A percentile compares a stretch with the other conserved stretches of the same genome.
phyloP scores from a whole-genome alignment of 179 eudicot genomes.

The Beta corolliflora region DNA sequence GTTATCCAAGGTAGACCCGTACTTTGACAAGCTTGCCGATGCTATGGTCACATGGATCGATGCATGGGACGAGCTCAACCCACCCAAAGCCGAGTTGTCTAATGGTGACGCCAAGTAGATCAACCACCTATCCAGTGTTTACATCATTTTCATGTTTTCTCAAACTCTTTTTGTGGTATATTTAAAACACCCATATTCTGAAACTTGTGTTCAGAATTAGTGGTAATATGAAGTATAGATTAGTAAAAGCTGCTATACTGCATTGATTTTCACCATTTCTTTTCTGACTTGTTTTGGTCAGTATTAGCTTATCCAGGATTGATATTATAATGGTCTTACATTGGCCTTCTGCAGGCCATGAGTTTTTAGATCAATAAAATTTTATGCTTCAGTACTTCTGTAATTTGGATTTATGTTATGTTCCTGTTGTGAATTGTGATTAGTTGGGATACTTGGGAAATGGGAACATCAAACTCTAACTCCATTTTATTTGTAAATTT shows the following conservation, averaged over 20 bases:
- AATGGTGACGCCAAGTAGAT: slow-evolving; percentile 42
- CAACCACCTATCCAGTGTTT: neutral
- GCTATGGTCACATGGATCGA: slow-evolving; percentile 89
- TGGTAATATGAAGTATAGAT: slow-evolving; percentile 3
- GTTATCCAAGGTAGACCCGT: slow-evolving; percentile 62
- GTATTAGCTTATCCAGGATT: neutral
- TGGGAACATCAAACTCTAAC: no score
- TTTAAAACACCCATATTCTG: neutral
- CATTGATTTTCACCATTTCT: slow-evolving; percentile 2
- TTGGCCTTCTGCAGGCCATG: slow-evolving; percentile 1
- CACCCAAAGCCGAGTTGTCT: slow-evolving; percentile 28
- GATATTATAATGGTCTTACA: neutral
- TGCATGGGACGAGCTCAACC: slow-evolving; percentile 85
- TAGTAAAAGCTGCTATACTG: neutral
- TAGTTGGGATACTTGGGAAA: no score
- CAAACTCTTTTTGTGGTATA: neutral
- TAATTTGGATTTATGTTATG: neutral
- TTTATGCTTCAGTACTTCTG: neutral
- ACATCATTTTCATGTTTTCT: neutral
- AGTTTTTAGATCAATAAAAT: slow-evolving; percentile 23
- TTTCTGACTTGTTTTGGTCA: slow-evolving; percentile 4
- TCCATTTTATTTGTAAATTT: no score
- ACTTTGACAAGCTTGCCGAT: slow-evolving; percentile 72
- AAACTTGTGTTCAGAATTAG: slow-evolving; percentile 11
- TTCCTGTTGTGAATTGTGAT: neutral